Evolutionary conservation across 257 asterid species (phyloP).

Genomic region (Solanum rostratum): DNA sequence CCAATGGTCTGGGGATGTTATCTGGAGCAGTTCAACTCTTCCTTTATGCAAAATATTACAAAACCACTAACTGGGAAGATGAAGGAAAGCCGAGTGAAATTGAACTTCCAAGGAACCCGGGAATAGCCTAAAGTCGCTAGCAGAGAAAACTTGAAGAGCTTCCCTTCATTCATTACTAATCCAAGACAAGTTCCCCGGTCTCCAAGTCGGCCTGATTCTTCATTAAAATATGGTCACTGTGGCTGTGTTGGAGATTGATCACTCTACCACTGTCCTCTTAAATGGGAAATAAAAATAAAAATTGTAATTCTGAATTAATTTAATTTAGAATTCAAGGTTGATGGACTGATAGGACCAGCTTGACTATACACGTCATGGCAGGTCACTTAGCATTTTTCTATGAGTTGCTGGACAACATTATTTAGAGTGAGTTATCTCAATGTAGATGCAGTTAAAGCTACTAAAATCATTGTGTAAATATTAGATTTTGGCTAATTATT

Average conservation of each 20-base stretch:
- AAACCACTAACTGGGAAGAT: constrained; percentile 37
- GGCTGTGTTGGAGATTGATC: neutral
- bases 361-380: neutral
- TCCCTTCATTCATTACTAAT: neutral
- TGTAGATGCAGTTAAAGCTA: neutral
- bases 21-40: constrained; percentile 34
- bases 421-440: neutral
- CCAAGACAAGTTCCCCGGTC: neutral
- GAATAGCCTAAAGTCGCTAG: neutral
- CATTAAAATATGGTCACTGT: neutral
- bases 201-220: neutral
- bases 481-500: neutral
- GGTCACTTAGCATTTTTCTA: neutral
- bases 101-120: neutral
- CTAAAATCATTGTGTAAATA: neutral
- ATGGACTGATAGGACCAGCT: neutral
- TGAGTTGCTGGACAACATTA: neutral
- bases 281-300: neutral
- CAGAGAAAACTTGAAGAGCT: neutral
- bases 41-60: constrained; percentile 28
- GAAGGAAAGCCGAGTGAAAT: constrained; percentile 6
- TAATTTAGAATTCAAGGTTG: neutral
- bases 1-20: constrained; percentile 38
- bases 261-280: neutral
- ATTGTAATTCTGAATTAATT: neutral